Base-by-base conservation (phyloP, 2,329 filamentous ascomycete genomes). In the Allantophomopsis cytisporea region DNA sequence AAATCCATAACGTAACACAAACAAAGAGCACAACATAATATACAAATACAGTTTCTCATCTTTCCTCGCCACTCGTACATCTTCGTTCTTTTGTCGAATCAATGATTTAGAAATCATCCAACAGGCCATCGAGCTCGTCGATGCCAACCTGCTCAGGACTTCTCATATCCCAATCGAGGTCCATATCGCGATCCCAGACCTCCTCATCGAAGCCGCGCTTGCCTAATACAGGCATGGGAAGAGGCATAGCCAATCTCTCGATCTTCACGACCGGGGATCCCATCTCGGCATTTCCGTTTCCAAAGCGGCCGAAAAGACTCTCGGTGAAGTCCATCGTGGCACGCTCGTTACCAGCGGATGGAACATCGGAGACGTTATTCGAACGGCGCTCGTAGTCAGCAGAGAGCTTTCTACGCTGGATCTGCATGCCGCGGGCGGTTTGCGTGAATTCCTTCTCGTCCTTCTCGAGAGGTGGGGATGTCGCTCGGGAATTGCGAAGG, bases 371-470 rank as follows among this genome's bases (percentile, higher is more conserved):
- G 38, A 73, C 67, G 48, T 76, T 69, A 34, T 47, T 45, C 12
- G 12, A 14, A 6, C 14, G 36, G n/a, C 18, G 12, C 8, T 38
- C 23, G 21, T 30, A n/a, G 23, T 38, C 36, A 5, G 23, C 18
- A 36, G 48, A 67, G 16, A 77, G 63, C 52, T 78, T 80, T 44
- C 72, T 65, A 56, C 74, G 77, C 44, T 58, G 58, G 11, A 28
- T 28, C 51, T 76, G 84, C 50, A 96, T 73, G 37, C 81, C 85
- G 49, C 86, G 84, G 13, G 91, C 91, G 1, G 88, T 96, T 61
- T 94, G 85, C 6, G 89, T 95, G 55, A 98, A 98, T 60, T 96
- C 91, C 54, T 83, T 84, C 66, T 96, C 89, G 51, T 96, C 89
- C 52, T 83, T 86, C 63, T 96, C 89, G 31, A 96, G 69, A 13